phyloP scores from a whole-genome alignment of 2,329 filamentous ascomycete species.

The Botrytis fragariae region DNA sequence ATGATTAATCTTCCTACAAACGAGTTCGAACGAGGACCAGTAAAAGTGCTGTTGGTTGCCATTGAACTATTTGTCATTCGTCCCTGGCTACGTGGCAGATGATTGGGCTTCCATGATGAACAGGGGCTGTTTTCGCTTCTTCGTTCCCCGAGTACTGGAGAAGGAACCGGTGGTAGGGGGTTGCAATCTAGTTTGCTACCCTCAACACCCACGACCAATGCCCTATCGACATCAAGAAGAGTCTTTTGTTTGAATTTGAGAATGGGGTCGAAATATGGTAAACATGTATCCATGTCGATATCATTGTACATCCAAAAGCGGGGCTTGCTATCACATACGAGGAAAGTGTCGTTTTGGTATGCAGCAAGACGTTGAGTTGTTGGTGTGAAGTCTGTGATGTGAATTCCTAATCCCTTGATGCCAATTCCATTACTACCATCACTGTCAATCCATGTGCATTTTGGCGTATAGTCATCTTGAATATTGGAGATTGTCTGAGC shows the following conservation, averaged over 20 bases:
- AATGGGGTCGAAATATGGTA: background rate
- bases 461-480: background rate
- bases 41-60: background rate
- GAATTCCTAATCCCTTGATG: background rate
- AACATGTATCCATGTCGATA: background rate
- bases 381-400: constrained; percentile 2
- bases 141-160: background rate
- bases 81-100: background rate
- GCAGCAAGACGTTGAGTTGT: background rate
- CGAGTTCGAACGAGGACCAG: no score
- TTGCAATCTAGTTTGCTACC: background rate
- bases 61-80: background rate
- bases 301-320: background rate
- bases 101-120: background rate
- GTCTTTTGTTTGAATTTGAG: background rate
- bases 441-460: background rate
- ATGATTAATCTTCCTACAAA: background rate
- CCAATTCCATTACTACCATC: background rate
- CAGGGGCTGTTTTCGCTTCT: background rate
- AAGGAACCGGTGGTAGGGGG: background rate
- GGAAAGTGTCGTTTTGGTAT: background rate
- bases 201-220: background rate
- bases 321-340: background rate
- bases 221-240: background rate
- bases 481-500: background rate